These are phyloP conservation scores for Solanum stenotomum DNA, from an alignment of 257 asterid species.

Conservation along the genomic window DNA sequence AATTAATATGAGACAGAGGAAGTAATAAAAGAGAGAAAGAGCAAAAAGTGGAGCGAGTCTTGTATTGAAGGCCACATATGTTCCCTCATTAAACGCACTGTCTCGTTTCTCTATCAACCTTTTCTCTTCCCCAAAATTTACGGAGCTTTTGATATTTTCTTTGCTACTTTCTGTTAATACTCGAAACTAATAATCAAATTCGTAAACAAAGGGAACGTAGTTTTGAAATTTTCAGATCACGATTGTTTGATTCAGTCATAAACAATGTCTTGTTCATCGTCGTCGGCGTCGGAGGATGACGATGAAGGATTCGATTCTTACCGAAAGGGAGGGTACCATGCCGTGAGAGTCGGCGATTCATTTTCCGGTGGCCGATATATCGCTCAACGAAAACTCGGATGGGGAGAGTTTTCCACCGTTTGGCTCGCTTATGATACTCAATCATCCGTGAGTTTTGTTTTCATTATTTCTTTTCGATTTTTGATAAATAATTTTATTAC, in stretches of 20 bases:
- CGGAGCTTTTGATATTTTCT: not conserved
- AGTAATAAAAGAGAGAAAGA: not conserved
- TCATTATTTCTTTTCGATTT: not conserved
- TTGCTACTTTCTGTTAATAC: not conserved
- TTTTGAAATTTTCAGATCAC: not conserved
- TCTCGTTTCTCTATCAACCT: not conserved
- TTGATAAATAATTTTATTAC: not conserved
- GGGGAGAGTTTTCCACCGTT: conserved; percentile 98
- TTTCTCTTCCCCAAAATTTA: not conserved
- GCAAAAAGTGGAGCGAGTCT: conserved; percentile 32
- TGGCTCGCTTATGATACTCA: conserved; percentile 90
- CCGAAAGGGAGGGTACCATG: conserved; percentile 86
- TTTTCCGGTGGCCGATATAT: conserved; percentile 71
- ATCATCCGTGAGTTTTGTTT: conserved; percentile 43
- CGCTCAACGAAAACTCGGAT: conserved; percentile 95
- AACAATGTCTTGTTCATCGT: conserved; percentile 61
- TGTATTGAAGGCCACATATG: conserved; percentile 32
- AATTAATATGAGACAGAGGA: too few species aligned
- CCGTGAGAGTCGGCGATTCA: conserved; percentile 73
- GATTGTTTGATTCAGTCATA: not conserved
- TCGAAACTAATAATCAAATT: not conserved
- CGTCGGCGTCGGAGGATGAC: conserved; percentile 91
- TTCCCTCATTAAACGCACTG: not conserved
- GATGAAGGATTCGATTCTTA: conserved; percentile 71
- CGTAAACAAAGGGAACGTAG: not conserved